Conservation (phyloP, 2,329 filamentous ascomycete genomes). For the Rhexocercosporidium sp. region DNA sequence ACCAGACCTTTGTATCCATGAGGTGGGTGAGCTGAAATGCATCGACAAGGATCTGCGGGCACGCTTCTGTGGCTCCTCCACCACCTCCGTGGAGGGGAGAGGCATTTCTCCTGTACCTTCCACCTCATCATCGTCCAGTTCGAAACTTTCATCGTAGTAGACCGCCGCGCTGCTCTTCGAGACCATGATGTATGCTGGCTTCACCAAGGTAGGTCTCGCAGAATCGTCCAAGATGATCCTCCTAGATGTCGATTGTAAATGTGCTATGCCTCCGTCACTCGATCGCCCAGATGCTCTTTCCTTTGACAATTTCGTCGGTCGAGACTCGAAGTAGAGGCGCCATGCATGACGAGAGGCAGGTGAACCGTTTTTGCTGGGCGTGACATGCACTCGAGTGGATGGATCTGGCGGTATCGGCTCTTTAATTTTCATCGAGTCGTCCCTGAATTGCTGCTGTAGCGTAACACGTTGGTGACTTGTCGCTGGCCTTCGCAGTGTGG, state of each 20-base stretch:
- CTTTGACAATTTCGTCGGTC: conserved; percentile 39
- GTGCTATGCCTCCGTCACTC: conserved; percentile 34
- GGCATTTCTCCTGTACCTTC: conserved; percentile 27
- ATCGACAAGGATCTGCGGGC: conserved; percentile 62
- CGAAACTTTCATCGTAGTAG: conserved; percentile 36
- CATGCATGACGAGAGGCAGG: conserved; percentile 35
- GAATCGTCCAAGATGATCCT: conserved; percentile 39
- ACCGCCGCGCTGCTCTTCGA: conserved; percentile 22
- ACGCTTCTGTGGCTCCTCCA: conserved; percentile 50
- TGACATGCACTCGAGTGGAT: conserved; percentile 24
- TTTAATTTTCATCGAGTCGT: conserved; percentile 32
- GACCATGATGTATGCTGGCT: conserved; percentile 37
- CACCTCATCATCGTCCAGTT: conserved; percentile 34
- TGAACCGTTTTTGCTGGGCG: conserved; percentile 28
- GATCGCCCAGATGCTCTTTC: conserved; percentile 36
- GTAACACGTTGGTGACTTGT: conserved; percentile 81
- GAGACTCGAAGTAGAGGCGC: conserved; percentile 42
- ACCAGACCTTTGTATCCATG: conserved; percentile 61
- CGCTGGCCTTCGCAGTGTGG: conserved; percentile 72
- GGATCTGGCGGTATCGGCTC: conserved; percentile 25
- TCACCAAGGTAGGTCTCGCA: conserved; percentile 39
- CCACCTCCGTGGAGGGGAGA: conserved; percentile 32
- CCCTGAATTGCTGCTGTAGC: conserved; percentile 57
- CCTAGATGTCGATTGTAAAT: conserved; percentile 37
- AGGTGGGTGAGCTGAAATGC: conserved; percentile 61